Conservation (phyloP, 2,329 filamentous ascomycete genomes). For the Metarhizium album region DNA sequence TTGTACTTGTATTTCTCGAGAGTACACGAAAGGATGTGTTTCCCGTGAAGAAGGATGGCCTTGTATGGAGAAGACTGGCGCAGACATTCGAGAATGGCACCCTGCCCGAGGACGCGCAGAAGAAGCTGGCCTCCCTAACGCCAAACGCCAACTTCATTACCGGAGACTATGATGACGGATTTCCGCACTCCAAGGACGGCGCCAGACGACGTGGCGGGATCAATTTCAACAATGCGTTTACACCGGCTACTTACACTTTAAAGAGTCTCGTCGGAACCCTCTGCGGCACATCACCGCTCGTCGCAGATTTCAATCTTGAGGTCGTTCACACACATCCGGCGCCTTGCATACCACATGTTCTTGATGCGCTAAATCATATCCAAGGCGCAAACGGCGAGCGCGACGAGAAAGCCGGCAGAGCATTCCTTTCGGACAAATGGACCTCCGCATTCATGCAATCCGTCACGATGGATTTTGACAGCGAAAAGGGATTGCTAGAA, state of each 20-base stretch:
- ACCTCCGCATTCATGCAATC: conserved; percentile 22
- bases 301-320: conserved; percentile 32
- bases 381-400: conserved; percentile 9
- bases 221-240: conserved; percentile 28
- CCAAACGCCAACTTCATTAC: conserved; percentile 23
- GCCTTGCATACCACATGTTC: conserved; percentile 31
- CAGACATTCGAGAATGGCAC: conserved; percentile 20
- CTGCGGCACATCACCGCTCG: conserved; percentile 30
- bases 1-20: conserved; percentile 33
- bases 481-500: conserved; percentile 16
- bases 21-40: conserved; percentile 35
- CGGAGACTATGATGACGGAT: conserved; percentile 25
- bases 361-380: conserved; percentile 21
- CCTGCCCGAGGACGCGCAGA: conserved; percentile 21
- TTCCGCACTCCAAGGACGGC: conserved; percentile 12
- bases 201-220: conserved; percentile 25
- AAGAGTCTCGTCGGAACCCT: conserved; percentile 31
- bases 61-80: conserved; percentile 25
- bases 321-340: conserved; percentile 31
- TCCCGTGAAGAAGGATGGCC: conserved; percentile 28
- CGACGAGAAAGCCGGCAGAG: conserved; percentile 1
- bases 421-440: conserved; percentile 19
- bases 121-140: conserved; percentile 18
- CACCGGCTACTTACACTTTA: conserved; percentile 31
- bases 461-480: conserved; percentile 21